Percentiles rank a stretch among this genome's conserved stretches.
Conservation (phyloP, 164 flowering plant genomes). For the Chloranthus sessilifolius region DNA sequence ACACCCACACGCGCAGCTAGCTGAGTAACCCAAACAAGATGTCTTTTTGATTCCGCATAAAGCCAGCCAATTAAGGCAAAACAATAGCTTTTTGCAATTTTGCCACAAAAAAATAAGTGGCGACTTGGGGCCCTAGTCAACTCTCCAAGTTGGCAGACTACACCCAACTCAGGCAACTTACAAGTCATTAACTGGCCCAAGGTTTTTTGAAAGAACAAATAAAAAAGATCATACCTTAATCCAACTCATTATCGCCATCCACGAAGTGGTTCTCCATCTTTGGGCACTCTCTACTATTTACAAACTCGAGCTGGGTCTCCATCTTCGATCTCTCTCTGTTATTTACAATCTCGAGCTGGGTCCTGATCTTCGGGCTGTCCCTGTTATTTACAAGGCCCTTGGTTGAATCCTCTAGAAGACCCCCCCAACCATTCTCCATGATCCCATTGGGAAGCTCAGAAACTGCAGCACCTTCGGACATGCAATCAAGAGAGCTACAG, state of each 20-base stretch:
- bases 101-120: not conserved
- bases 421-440: constrained; percentile 30
- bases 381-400: constrained; percentile 46
- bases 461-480: constrained; percentile 20
- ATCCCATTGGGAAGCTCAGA: constrained; percentile 21
- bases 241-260: constrained; percentile 30
- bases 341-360: constrained; percentile 45
- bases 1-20: too few relatives aligned
- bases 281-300: constrained; percentile 40
- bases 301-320: constrained; percentile 43
- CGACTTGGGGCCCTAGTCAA: not conserved
- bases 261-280: constrained; percentile 40
- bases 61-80: too few relatives aligned
- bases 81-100: not conserved
- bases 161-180: not conserved
- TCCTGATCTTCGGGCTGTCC: constrained; percentile 24
- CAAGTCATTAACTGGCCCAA: too few relatives aligned
- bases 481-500: constrained; percentile 27
- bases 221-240: constrained; percentile 37
- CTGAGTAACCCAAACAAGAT: too few relatives aligned
- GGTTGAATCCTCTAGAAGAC: constrained; percentile 21
- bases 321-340: constrained; percentile 32
- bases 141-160: not conserved
- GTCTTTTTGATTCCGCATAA: too few relatives aligned
- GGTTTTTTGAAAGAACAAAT: not conserved